Conservation (phyloP, 176 grass and related monocot species). For the Aegilops umbellulata region DNA sequence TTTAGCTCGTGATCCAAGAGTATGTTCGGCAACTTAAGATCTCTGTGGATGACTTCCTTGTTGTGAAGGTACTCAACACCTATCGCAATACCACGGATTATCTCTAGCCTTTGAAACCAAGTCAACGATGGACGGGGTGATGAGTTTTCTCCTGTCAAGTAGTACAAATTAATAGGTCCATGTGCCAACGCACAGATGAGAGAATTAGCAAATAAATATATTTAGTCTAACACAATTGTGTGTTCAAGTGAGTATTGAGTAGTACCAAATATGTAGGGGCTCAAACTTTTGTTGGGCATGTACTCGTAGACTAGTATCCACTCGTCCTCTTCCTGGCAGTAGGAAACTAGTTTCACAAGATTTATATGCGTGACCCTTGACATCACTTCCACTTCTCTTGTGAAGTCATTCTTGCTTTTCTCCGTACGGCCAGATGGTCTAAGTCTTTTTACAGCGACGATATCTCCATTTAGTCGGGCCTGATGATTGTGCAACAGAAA, state of each 20-base stretch:
- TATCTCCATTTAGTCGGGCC: neutral
- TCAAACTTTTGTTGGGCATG: constrained; percentile 15
- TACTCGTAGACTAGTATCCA: constrained; percentile 1
- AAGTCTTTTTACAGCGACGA: neutral
- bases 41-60: neutral
- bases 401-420: neutral
- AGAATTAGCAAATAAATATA: too few relatives aligned
- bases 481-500: neutral
- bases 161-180: too few relatives aligned
- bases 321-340: constrained; percentile 8
- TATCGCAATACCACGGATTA: neutral
- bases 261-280: constrained; percentile 23
- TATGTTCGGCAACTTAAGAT: neutral
- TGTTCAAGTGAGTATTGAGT: neutral
- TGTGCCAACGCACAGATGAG: too few relatives aligned
- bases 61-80: neutral
- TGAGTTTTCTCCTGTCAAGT: too few relatives aligned
- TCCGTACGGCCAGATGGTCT: neutral
- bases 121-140: neutral
- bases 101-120: neutral
- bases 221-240: neutral
- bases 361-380: neutral
- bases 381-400: constrained; percentile 19
- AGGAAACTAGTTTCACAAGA: constrained; percentile 11
- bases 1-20: neutral